Evolutionary conservation across 306 rosid species (phyloP).

Genomic region (Rosa lucieae): DNA sequence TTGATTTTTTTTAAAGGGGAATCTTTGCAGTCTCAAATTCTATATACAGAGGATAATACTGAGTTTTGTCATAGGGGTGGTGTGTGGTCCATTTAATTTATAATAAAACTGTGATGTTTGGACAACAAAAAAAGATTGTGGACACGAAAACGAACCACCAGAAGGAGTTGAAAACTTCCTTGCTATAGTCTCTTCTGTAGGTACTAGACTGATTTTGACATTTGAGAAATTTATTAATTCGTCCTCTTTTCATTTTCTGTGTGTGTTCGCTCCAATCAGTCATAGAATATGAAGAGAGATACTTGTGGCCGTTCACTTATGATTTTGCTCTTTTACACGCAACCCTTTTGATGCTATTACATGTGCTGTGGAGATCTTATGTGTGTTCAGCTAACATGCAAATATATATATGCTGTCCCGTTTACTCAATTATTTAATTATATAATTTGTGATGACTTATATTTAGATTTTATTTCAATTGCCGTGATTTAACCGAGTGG

Average conservation of each 20-base stretch:
- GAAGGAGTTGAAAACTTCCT: constrained; percentile 28
- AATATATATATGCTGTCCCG: background rate
- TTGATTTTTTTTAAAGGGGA: background rate
- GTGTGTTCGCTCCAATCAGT: constrained; percentile 6
- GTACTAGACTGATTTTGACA: constrained; percentile 22
- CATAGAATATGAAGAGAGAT: constrained; percentile 1
- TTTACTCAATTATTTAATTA: background rate
- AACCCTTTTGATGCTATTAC: constrained; percentile 19
- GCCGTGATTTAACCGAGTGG: background rate
- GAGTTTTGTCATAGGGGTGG: constrained; percentile 12
- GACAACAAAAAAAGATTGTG: background rate
- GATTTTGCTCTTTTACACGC: constrained; percentile 29
- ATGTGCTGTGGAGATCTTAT: background rate
- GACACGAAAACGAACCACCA: constrained; percentile 27
- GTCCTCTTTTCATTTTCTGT: background rate
- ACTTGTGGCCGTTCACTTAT: constrained; percentile 12
- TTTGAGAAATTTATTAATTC: background rate
- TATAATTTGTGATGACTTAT: background rate
- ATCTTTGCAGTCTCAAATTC: constrained; percentile 23
- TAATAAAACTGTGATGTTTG: constrained; percentile 1
- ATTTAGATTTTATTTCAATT: background rate
- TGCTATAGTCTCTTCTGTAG: background rate
- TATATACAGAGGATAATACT: constrained; percentile 8
- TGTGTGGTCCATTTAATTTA: constrained; percentile 32
- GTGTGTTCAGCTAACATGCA: constrained; percentile 7